Evolutionary conservation across 768 basidiomycete species (phyloP), one percentile per base, ranked within the genome.

Genomic region (Boletus reticuloceps): DNA sequence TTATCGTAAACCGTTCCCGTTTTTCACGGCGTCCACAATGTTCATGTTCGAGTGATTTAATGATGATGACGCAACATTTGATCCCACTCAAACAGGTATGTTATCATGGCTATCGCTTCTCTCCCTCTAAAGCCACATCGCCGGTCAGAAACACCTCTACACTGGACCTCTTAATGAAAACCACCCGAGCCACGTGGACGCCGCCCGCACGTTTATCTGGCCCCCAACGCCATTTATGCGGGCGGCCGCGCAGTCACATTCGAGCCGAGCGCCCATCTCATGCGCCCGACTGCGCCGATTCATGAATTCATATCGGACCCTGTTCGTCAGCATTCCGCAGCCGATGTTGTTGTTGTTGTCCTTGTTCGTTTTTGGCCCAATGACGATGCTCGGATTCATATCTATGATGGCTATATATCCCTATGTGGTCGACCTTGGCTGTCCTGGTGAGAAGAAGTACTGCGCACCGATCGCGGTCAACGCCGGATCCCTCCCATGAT

Each of bases 1-100:
- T 47, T 58, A 55, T 67, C 65, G 59, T 67, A 67, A 64, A 51
- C 53, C 9, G 4, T 44, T 32, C 51, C 53, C 19, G 46, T 43
- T 47, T 29, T 27, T 57, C 65, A 66, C 65, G 61, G 55, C 49
- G 42, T 41, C 51, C 8, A 20, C 29, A 29, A 31, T 27, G n/a
- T 39, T 17, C 38, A 39, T 39, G 38, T 36, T 36, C 5, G 2
- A 36, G 12, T 14, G 13, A 36, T 36, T 36, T 12, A 19, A 16
- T 17, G 16, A 41, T 17, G 16, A 41, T 58, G 57, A 61, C 46
- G 43, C 56, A 48, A 38, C 32, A 17, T 37, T 36, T 41, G 39
- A 51, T 66, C 38, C 20, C 47, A 29, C 46, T 41, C 55, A 25
- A 44, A 4, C 32, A 17, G 46, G 11, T 36, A 27, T 42, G 41